These are phyloP conservation scores for Persicaria maculosa DNA, from an alignment of 148 eudicot species.

Conservation along the genomic window DNA sequence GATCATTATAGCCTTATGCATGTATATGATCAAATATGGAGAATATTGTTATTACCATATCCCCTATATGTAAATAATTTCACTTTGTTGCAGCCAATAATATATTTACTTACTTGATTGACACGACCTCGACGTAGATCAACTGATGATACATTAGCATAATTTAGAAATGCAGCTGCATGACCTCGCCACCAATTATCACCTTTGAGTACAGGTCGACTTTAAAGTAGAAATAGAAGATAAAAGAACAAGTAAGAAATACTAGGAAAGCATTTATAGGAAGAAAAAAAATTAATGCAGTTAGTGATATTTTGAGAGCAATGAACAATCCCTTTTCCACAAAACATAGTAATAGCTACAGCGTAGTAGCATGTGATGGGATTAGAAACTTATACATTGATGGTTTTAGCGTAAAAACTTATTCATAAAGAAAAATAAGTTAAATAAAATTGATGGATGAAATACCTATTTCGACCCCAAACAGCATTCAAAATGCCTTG, in stretches of 20 bases:
- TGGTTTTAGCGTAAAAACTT: background rate
- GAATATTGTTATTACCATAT: background rate
- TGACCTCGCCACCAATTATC: slow-evolving; percentile 95
- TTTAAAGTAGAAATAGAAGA: slow-evolving; percentile 20
- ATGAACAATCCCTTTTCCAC: too few species aligned
- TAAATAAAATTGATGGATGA: slow-evolving; percentile 12
- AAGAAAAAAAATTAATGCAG: background rate
- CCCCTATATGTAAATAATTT: background rate
- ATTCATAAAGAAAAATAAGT: background rate
- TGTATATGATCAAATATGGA: background rate
- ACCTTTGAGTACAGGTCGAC: slow-evolving; percentile 66
- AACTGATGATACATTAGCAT: slow-evolving; percentile 40
- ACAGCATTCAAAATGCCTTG: slow-evolving; percentile 58
- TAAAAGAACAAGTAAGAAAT: slow-evolving; percentile 3
- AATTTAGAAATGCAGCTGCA: slow-evolving; percentile 68
- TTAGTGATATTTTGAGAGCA: too few species aligned
- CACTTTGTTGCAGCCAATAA: background rate
- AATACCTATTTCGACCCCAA: slow-evolving; percentile 66
- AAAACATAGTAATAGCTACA: too few species aligned
- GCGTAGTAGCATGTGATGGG: too few species aligned
- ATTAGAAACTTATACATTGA: too few species aligned
- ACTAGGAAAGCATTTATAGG: background rate
- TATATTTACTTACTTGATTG: slow-evolving; percentile 35
- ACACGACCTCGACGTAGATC: slow-evolving; percentile 63
- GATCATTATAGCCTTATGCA: background rate